phyloP scores from a whole-genome alignment of 2,329 filamentous ascomycete genomes.

The Hypoxylon sp. region DNA sequence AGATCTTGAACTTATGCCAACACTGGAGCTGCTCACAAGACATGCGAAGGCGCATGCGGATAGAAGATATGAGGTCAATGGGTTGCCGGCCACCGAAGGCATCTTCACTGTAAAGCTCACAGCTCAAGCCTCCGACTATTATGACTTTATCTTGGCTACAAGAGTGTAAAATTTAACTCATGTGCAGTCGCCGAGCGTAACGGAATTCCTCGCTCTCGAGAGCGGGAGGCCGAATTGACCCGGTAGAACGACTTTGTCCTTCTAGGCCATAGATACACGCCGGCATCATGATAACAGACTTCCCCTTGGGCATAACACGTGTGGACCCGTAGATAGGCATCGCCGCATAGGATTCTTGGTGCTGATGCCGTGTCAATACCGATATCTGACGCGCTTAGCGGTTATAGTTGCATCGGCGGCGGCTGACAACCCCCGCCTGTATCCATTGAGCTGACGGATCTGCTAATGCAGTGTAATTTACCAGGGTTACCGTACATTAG shows the following conservation, averaged over 20 bases:
- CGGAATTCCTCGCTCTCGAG: background rate
- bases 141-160: background rate
- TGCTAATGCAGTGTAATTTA: slow-evolving; percentile 4
- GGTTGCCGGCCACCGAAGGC: background rate
- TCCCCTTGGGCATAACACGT: background rate
- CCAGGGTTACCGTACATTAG: slow-evolving; percentile 5
- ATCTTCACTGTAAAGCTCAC: background rate
- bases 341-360: background rate
- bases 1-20: background rate
- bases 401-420: background rate
- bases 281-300: background rate
- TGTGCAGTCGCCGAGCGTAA: background rate
- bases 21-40: background rate
- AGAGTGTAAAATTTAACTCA: background rate
- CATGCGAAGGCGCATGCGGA: background rate
- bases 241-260: background rate
- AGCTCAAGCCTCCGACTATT: background rate
- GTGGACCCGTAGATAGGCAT: background rate
- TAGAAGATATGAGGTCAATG: background rate
- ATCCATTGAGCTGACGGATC: background rate
- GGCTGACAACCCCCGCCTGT: slow-evolving; percentile 2
- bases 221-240: background rate
- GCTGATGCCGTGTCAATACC: slow-evolving; percentile 2
- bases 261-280: background rate
- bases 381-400: background rate